Conservation (phyloP, 164 flowering plant species). For the Tetrastigma voinierianum region DNA sequence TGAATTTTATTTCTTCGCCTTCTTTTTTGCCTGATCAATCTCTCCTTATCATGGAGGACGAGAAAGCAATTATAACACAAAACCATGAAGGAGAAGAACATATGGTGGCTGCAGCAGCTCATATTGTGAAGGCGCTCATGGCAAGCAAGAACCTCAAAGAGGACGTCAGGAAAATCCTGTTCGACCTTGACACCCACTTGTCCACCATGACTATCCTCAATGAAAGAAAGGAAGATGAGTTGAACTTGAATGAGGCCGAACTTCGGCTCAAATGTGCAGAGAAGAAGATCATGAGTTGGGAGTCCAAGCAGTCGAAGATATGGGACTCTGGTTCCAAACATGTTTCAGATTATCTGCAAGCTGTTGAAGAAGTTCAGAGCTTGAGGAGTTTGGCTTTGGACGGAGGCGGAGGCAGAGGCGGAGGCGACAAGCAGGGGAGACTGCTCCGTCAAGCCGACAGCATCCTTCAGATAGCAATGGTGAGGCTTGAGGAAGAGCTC, state of each 20-base stretch:
- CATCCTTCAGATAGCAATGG: slow-evolving; percentile 43
- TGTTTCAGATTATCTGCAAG: slow-evolving; percentile 29
- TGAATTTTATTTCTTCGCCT: too few relatives aligned
- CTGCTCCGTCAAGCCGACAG: slow-evolving; percentile 21
- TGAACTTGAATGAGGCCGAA: slow-evolving; percentile 28
- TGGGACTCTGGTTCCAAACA: slow-evolving; percentile 34
- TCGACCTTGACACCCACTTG: slow-evolving; percentile 33
- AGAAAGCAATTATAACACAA: not conserved
- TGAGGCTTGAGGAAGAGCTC: slow-evolving; percentile 43
- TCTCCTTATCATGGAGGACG: slow-evolving; percentile 16
- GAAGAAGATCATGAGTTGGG: slow-evolving; percentile 29
- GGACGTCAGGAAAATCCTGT: slow-evolving; percentile 26
- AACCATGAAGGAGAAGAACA: slow-evolving; percentile 24
- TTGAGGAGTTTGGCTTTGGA: slow-evolving; percentile 13
- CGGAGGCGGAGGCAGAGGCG: too few relatives aligned
- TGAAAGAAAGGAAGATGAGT: slow-evolving; percentile 5
- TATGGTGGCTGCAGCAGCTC: slow-evolving; percentile 35
- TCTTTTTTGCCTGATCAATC: too few relatives aligned
- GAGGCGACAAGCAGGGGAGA: slow-evolving; percentile 13
- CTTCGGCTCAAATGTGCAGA: slow-evolving; percentile 23
- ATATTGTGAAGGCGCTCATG: slow-evolving; percentile 35
- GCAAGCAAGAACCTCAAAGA: slow-evolving; percentile 20
- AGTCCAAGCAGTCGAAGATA: slow-evolving; percentile 29
- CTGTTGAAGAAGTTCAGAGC: slow-evolving; percentile 29
- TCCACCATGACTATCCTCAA: slow-evolving; percentile 17